A percentile compares a stretch with the other conserved stretches of the same genome.
Conservation (phyloP, 1,284 basidiomycete species). For the Entoloma clypeatum region DNA sequence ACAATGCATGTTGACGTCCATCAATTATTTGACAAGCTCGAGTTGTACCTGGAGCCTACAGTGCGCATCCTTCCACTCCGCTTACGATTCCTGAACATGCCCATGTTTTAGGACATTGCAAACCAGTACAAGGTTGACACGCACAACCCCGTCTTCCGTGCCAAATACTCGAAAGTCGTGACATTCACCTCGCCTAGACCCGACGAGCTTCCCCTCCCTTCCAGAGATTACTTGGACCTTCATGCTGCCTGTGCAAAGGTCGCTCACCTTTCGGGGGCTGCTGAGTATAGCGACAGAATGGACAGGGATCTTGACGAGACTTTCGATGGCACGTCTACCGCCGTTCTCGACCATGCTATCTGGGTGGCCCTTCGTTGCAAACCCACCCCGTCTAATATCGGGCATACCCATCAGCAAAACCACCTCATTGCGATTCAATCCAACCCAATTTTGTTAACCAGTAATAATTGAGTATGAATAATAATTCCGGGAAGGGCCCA, state of each 20-base stretch:
- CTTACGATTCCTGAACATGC: too few relatives aligned
- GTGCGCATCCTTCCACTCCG: too few relatives aligned
- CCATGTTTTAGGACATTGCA: not conserved
- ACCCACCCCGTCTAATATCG: too few relatives aligned
- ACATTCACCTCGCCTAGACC: not conserved
- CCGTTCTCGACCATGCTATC: too few relatives aligned
- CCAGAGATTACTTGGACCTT: slow-evolving; percentile 2
- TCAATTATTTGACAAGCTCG: slow-evolving; percentile 22
- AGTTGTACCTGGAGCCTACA: slow-evolving; percentile 28
- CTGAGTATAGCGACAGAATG: slow-evolving; percentile 24
- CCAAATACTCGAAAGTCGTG: not conserved
- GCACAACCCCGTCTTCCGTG: not conserved
- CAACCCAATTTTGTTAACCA: too few relatives aligned
- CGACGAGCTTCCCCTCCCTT: not conserved
- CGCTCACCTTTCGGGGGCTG: slow-evolving; percentile 29
- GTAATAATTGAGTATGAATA: too few relatives aligned
- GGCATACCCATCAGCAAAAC: too few relatives aligned
- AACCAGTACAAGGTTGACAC: not conserved
- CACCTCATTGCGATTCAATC: too few relatives aligned
- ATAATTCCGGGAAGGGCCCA: too few relatives aligned
- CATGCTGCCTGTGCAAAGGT: slow-evolving; percentile 27
- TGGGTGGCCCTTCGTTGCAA: too few relatives aligned
- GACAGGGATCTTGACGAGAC: slow-evolving; percentile 21
- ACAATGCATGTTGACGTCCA: slow-evolving; percentile 23
- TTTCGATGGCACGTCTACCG: too few relatives aligned